phyloP scores from a whole-genome alignment of 2,329 filamentous ascomycete genomes.

The Thermomyces lanuginosus region DNA sequence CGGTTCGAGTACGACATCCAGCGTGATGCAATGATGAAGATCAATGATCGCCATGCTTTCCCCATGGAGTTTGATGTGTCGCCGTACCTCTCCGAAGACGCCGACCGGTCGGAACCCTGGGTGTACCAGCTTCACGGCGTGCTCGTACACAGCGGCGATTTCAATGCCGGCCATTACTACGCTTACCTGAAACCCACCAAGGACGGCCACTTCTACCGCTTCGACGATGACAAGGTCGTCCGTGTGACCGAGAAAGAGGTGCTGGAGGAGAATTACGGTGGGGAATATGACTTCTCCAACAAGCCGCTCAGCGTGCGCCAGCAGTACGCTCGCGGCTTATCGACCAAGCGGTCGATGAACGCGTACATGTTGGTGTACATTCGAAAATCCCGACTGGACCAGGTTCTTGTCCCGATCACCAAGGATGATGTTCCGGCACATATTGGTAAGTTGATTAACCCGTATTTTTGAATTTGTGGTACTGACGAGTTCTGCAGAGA shows the following conservation, averaged over 20 bases:
- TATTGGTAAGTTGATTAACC: conserved; percentile 42
- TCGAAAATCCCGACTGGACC: conserved; percentile 67
- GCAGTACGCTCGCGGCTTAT: conserved; percentile 47
- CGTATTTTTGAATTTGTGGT: conserved; percentile 2
- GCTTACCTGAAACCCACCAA: conserved; percentile 89
- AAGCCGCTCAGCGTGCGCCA: conserved; percentile 43
- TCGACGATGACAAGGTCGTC: conserved; percentile 95
- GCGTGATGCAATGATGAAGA: conserved; percentile 96
- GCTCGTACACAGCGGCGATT: conserved; percentile 85
- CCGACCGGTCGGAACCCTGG: conserved; percentile 78
- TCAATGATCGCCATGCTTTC: conserved; percentile 39
- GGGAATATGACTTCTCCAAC: conserved; percentile 53
- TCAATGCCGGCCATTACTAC: conserved; percentile 97
- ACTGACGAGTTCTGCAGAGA: conserved; percentile 34
- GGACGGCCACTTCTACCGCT: conserved; percentile 89
- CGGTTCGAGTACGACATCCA: conserved; percentile 97
- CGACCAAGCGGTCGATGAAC: conserved; percentile 57
- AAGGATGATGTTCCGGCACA: conserved; percentile 66
- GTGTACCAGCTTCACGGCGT: conserved; percentile 88
- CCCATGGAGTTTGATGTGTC: conserved; percentile 44
- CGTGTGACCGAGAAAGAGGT: conserved; percentile 81
- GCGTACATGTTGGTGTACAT: conserved; percentile 99
- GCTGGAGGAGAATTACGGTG: conserved; percentile 90
- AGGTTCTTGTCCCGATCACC: conserved; percentile 61
- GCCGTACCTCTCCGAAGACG: conserved; percentile 71